Conservation (phyloP, 2,329 filamentous ascomycete species). For the Fusarium decemcellulare region DNA sequence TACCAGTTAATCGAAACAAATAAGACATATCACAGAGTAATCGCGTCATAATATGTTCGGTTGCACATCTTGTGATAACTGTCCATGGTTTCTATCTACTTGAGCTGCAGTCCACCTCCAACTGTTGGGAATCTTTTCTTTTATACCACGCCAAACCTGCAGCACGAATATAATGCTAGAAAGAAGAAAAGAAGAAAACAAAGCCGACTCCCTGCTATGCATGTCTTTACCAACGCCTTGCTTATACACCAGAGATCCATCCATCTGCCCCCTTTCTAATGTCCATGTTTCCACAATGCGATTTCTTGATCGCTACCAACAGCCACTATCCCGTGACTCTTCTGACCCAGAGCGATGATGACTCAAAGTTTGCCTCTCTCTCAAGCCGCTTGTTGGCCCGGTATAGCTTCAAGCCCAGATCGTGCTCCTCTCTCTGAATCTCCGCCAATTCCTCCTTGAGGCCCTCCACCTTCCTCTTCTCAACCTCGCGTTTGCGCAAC, state of each 20-base stretch:
- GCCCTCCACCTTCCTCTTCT: constrained; percentile 76
- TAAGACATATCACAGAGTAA: too few species aligned
- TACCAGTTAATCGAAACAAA: neutral
- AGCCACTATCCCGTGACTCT: constrained; percentile 73
- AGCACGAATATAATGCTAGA: constrained; percentile 24
- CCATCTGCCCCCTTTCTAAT: constrained; percentile 6
- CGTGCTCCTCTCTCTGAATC: constrained; percentile 82
- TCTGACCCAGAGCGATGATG: constrained; percentile 82
- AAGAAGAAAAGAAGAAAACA: constrained; percentile 27
- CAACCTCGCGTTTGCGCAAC: constrained; percentile 65
- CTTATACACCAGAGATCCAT: constrained; percentile 26
- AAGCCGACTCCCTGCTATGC: constrained; percentile 42
- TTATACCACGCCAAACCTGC: constrained; percentile 30
- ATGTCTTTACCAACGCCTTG: constrained; percentile 43
- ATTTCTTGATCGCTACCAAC: constrained; percentile 35
- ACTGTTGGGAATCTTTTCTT: constrained; percentile 27
- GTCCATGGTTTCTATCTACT: constrained; percentile 26
- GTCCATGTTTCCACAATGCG: constrained; percentile 16
- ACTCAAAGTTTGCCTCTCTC: constrained; percentile 74
- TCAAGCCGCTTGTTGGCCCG: constrained; percentile 83
- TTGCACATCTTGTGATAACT: constrained; percentile 8
- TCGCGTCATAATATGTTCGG: too few species aligned
- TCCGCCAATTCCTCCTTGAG: constrained; percentile 79
- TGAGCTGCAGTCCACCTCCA: constrained; percentile 16
- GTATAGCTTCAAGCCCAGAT: constrained; percentile 81